phyloP scores from a whole-genome alignment of 331 rosid species.

The Stylosanthes scabra region DNA sequence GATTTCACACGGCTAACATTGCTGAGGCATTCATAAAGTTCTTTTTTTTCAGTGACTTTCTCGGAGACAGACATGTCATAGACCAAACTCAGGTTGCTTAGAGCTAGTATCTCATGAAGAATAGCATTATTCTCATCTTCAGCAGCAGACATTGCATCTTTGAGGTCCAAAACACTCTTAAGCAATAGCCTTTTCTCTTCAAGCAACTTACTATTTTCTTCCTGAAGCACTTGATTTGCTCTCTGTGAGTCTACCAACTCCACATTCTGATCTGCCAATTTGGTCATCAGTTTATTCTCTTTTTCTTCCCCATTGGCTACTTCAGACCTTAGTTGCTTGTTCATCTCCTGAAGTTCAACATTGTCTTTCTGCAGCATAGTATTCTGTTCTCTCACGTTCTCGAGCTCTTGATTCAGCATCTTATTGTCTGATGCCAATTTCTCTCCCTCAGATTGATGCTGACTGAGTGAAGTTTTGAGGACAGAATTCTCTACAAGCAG shows the following conservation, averaged over 20 bases:
- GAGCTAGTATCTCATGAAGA: conserved; percentile 64
- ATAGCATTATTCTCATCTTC: conserved; percentile 64
- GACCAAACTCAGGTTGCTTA: conserved; percentile 59
- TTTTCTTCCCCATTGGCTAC: conserved; percentile 57
- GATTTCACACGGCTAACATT: conserved; percentile 52
- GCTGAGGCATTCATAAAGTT: conserved; percentile 53
- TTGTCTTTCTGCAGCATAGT: conserved; percentile 56
- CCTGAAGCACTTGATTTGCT: conserved; percentile 51
- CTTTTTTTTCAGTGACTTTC: conserved; percentile 61
- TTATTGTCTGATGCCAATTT: conserved; percentile 59
- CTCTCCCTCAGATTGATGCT: conserved; percentile 56
- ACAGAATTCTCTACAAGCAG: conserved; percentile 75
- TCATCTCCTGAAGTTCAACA: conserved; percentile 63
- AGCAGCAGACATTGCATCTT: conserved; percentile 53
- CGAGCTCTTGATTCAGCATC: conserved; percentile 60
- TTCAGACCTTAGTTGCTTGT: conserved; percentile 56
- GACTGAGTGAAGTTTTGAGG: conserved; percentile 65
- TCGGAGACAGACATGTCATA: conserved; percentile 61
- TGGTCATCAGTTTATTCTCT: conserved; percentile 53
- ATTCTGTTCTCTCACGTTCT: conserved; percentile 52
- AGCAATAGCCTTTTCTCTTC: conserved; percentile 69
- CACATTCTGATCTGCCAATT: conserved; percentile 47
- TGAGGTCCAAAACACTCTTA: conserved; percentile 55
- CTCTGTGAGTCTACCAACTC: conserved; percentile 59
- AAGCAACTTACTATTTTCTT: conserved; percentile 62